Evolutionary conservation across 495 filamentous ascomycete genomes (phyloP).

Genomic region (Hypoxylon cercidicola): DNA sequence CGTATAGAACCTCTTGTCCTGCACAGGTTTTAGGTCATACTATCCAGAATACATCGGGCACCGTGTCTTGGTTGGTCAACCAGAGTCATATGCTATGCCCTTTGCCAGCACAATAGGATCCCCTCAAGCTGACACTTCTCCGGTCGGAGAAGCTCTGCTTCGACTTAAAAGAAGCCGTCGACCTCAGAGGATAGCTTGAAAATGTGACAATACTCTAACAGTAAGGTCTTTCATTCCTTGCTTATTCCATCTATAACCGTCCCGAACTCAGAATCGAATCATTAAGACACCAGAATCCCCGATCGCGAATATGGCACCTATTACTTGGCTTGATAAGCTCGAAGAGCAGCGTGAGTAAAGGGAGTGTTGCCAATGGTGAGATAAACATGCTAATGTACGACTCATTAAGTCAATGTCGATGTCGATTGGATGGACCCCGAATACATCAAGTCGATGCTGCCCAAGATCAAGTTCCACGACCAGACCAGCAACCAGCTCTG

Average conservation of each 20-base stretch:
- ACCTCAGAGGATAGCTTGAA: slow-evolving; percentile 14
- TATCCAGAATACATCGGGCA: slow-evolving; percentile 9
- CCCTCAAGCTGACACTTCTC: slow-evolving; percentile 6
- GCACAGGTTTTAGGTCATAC: slow-evolving; percentile 14
- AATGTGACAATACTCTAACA: slow-evolving; percentile 14
- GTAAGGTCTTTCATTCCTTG: background rate
- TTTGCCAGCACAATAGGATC: slow-evolving; percentile 6
- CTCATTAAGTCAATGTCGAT: slow-evolving; percentile 52
- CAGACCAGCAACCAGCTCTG: slow-evolving; percentile 58
- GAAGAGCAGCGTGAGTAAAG: slow-evolving; percentile 36
- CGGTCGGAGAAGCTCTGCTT: slow-evolving; percentile 11
- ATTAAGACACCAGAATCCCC: slow-evolving; percentile 5
- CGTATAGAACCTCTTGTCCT: slow-evolving; percentile 9
- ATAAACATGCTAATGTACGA: slow-evolving; percentile 18
- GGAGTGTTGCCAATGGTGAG: slow-evolving; percentile 6
- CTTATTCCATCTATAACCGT: background rate
- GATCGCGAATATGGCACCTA: slow-evolving; percentile 10
- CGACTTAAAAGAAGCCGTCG: slow-evolving; percentile 5
- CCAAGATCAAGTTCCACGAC: slow-evolving; percentile 53
- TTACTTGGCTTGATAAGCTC: slow-evolving; percentile 44
- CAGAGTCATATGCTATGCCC: slow-evolving; percentile 12
- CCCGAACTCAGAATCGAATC: slow-evolving; percentile 5
- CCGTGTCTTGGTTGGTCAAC: slow-evolving; percentile 10
- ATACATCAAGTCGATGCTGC: slow-evolving; percentile 55
- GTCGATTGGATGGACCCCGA: slow-evolving; percentile 57